Evolutionary conservation across 2,329 filamentous ascomycete species (phyloP).

Genomic region (Scedosporium aurantiacum): DNA sequence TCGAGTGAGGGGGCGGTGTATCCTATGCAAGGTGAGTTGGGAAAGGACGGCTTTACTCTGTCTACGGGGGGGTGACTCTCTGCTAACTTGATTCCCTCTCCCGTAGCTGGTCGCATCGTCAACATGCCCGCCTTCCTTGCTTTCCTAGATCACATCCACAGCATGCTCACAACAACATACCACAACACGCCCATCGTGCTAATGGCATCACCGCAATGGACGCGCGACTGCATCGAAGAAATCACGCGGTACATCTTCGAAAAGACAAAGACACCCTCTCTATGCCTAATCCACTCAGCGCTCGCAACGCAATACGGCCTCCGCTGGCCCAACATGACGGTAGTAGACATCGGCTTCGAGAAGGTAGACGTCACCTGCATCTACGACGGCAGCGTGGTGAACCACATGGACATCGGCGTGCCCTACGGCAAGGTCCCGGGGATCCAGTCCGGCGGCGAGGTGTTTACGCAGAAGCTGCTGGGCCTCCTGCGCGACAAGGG

Average conservation of each 20-base stretch:
- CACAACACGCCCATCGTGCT: constrained; percentile 94
- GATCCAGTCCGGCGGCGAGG: constrained; percentile 67
- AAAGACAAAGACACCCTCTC: constrained; percentile 87
- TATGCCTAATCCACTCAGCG: constrained; percentile 82
- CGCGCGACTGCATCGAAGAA: constrained; percentile 71
- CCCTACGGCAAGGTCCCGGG: constrained; percentile 29
- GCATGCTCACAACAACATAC: constrained; percentile 78
- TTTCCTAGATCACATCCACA: constrained; percentile 84
- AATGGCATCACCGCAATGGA: constrained; percentile 84
- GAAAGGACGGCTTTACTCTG: background rate
- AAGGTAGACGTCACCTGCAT: constrained; percentile 92
- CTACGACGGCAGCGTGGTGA: constrained; percentile 66
- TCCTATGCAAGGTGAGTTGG: constrained; percentile 55
- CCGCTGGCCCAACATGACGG: constrained; percentile 62
- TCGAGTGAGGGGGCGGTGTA: constrained; percentile 84
- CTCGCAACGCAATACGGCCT: constrained; percentile 80
- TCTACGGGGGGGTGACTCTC: background rate
- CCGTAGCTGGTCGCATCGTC: constrained; percentile 62
- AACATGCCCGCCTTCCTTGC: constrained; percentile 92
- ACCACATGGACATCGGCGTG: constrained; percentile 50
- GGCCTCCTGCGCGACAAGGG: constrained; percentile 51
- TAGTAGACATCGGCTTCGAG: constrained; percentile 82
- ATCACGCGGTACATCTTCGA: constrained; percentile 95
- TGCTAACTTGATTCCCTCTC: background rate
- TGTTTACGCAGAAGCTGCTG: constrained; percentile 65